Evolutionary conservation across 2,329 filamentous ascomycete species (phyloP), one percentile per base, ranked within the genome.

Genomic region (Penicillium concentricum): DNA sequence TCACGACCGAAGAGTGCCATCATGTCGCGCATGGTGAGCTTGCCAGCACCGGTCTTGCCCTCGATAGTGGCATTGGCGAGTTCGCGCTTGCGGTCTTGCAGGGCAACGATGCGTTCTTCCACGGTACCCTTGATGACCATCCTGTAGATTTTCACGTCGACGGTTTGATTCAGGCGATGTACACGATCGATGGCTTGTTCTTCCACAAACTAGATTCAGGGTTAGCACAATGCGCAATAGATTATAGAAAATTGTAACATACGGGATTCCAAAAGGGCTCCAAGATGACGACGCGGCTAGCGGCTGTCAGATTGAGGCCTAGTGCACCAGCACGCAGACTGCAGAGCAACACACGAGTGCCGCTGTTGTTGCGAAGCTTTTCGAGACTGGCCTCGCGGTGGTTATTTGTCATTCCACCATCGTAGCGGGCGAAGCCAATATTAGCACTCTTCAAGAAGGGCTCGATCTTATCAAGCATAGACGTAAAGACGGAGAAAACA

Each of bases 261-360:
- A 89, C 87, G 2, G 92, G 94, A 74, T 99, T 99, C 94, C 94
- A 99, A 76, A 99, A 99, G 0, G 94, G 94, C 74, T 99, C 94
- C 42, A 99, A 81, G 65, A 99, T 96, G 51, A 99, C 87, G 4
- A 99, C 94, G 18, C 94, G 84, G 60, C 89, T 94, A 10, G 94
- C 94, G 0, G 92, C 94, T 7, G 94, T 99, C 51, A 99, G 80
- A 74, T 99, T 99, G 28, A 99, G 84, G 2, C 94, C 94, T 44
- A 99, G 76, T 48, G 91, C 92, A 62, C 94, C 94, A 68, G 94
- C 97, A 68, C 96, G 94, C 62, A 99, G 82, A 76, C 90, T 95
- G 76, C 94, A 99, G 16, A 99, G 86, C 45, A 99, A 79, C 5
- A 99, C 86, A 6, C 94, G 84, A 15, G 89, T 94, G 32, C 81